Conservation (phyloP, 345 rosid genomes). For the Melaleuca alternifolia region DNA sequence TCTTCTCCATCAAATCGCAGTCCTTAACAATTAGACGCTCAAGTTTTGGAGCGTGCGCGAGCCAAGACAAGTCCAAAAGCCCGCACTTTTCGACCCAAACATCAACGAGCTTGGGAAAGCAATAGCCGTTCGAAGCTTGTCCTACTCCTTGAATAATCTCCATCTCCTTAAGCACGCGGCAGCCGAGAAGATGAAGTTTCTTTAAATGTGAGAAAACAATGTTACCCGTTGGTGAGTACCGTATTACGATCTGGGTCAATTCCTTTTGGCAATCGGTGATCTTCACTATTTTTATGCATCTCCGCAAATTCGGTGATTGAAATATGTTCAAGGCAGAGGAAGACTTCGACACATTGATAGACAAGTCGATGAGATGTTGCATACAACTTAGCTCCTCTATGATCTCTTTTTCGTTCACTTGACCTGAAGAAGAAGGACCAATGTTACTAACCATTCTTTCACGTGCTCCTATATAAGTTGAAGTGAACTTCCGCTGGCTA, state of each 20-base stretch:
- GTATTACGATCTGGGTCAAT: background rate
- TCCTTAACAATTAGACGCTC: rapidly evolving
- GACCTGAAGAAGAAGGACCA: rapidly evolving
- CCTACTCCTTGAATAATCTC: rapidly evolving
- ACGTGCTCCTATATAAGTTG: too few relatives aligned
- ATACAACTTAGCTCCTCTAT: background rate
- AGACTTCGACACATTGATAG: rapidly evolving
- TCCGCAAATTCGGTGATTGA: background rate
- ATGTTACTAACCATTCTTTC: too few relatives aligned
- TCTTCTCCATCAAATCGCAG: rapidly evolving
- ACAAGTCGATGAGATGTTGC: background rate
- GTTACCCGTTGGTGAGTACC: rapidly evolving
- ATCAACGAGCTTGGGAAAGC: background rate
- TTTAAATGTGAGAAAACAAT: rapidly evolving
- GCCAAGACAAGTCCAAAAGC: background rate
- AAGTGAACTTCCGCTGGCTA: rapidly evolving
- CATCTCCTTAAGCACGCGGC: rapidly evolving
- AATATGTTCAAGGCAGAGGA: background rate
- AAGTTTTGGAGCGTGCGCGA: background rate
- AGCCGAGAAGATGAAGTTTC: rapidly evolving
- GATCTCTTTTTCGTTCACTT: background rate
- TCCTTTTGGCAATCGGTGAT: rapidly evolving
- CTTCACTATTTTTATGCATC: rapidly evolving
- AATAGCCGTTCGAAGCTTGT: rapidly evolving
- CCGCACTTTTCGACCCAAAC: rapidly evolving